phyloP scores from a whole-genome alignment of 306 rosid genomes.

The Aeschynomene evenia region DNA sequence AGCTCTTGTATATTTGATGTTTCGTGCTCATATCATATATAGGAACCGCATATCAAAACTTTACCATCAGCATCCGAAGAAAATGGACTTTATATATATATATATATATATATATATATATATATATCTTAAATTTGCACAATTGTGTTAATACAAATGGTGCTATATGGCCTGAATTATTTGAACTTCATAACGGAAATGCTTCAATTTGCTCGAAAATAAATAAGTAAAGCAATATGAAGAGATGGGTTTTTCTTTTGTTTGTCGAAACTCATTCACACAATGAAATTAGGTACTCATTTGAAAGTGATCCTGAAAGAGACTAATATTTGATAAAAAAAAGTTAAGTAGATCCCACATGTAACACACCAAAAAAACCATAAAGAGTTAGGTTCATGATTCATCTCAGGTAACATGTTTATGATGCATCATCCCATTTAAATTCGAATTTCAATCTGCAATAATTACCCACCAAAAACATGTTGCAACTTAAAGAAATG shows the following conservation, averaged over 20 bases:
- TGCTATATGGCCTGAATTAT: not conserved
- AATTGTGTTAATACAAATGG: not conserved
- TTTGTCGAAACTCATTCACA: not conserved
- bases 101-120: too few relatives aligned
- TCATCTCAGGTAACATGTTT: not conserved
- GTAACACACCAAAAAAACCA: not conserved
- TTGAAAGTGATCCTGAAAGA: not conserved
- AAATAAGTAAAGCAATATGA: not conserved
- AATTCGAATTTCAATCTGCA: not conserved
- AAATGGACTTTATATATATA: too few relatives aligned
- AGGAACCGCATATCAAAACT: too few relatives aligned
- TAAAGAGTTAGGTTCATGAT: not conserved
- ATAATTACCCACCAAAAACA: not conserved
- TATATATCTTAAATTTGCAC: too few relatives aligned
- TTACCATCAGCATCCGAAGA: too few relatives aligned
- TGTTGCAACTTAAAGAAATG: too few relatives aligned
- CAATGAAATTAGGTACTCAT: conserved; percentile 19
- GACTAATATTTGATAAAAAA: not conserved
- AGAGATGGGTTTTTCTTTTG: not conserved
- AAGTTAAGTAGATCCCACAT: not conserved
- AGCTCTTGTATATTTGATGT: too few relatives aligned
- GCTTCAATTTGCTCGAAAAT: not conserved
- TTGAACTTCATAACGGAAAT: not conserved
- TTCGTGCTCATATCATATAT: too few relatives aligned
- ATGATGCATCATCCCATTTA: not conserved